Base-by-base conservation (phyloP, 192 early-diverging fungal genomes). In the Coemansia sp. region DNA sequence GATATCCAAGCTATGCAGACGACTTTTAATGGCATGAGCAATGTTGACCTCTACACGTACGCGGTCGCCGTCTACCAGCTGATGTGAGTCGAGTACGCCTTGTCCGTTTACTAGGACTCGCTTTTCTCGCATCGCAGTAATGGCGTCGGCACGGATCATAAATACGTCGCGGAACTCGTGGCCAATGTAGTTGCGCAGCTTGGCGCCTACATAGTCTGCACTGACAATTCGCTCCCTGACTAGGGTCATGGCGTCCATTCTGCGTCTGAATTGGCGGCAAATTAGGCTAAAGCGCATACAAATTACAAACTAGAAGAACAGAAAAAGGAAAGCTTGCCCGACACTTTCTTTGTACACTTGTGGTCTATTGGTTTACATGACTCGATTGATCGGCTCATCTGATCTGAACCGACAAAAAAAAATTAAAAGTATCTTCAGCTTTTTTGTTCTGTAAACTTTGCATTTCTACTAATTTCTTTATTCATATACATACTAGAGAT, bases 91-190 rank as follows among this genome's bases (percentile, higher is more conserved):
- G 24, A 87, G 84, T 0, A 80, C 75, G 3, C 76, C 31, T 3
- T 74, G 38, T 6, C 85, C 88, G 68, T 91, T 90, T 65, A 91
- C 86, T 10, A 52, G 73, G 15, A 91, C 87, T 4, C 67, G 68
- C 60, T 83, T 83, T 54, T 83, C 65, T 1, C 80, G 76, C 34
- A 83, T 49, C 27, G 76, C 72, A 2, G 65, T 38, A 16, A 67
- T 72, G 7, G 67, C 47, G 27, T 83, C 80, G 2, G 66, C 60
- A 1, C 80, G 76, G 40, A 78, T 44, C 52, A 44, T 11, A n/a
- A 78, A 51, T 16, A 72, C 41, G 34, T 78, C 73, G 66, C 70
- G 75, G 51, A 78, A 78, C 60, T 72, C 67, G 29, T 65, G 73
- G n/a, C 72, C 55, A 46, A 83, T 64, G 44, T 34, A 83, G 29